A percentile compares a stretch with the other conserved stretches of the same genome.
Evolutionary conservation across 1,284 basidiomycete genomes (phyloP).

Genomic region (Tylopilus sp.): DNA sequence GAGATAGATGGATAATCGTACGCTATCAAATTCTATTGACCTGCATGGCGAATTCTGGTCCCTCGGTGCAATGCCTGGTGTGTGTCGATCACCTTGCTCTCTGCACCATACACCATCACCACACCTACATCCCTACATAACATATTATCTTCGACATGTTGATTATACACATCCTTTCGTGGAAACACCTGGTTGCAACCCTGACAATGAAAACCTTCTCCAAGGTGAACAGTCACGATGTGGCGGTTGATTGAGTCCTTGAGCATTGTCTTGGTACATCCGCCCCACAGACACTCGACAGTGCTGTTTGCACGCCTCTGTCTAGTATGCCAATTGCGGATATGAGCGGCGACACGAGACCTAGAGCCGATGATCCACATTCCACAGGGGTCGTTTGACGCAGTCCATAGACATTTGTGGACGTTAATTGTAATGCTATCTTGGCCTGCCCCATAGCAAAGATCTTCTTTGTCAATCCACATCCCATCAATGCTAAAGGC

Average conservation of each 20-base stretch:
- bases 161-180: neutral
- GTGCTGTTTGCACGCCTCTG: neutral
- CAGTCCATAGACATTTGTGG: conserved; percentile 12
- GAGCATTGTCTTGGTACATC: conserved; percentile 10
- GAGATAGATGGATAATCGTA: no score
- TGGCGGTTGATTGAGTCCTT: conserved; percentile 13
- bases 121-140: neutral
- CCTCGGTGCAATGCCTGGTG: neutral
- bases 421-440: neutral
- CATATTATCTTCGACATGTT: neutral
- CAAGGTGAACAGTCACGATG: conserved; percentile 13
- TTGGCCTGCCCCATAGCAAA: neutral
- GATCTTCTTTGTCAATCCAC: conserved; percentile 7
- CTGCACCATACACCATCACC: neutral
- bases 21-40: neutral
- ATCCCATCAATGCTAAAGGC: conserved; percentile 1
- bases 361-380: conserved; percentile 13
- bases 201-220: conserved; percentile 13
- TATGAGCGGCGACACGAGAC: conserved; percentile 5
- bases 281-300: conserved; percentile 11
- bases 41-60: neutral
- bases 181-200: conserved; percentile 7
- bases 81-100: neutral
- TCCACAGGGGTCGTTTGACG: conserved; percentile 5
- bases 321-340: conserved; percentile 15